A percentile compares a stretch with the other conserved stretches of the same genome.
Conservation (phyloP, 164 flowering plant genomes). For the Stephania yunnanensis region DNA sequence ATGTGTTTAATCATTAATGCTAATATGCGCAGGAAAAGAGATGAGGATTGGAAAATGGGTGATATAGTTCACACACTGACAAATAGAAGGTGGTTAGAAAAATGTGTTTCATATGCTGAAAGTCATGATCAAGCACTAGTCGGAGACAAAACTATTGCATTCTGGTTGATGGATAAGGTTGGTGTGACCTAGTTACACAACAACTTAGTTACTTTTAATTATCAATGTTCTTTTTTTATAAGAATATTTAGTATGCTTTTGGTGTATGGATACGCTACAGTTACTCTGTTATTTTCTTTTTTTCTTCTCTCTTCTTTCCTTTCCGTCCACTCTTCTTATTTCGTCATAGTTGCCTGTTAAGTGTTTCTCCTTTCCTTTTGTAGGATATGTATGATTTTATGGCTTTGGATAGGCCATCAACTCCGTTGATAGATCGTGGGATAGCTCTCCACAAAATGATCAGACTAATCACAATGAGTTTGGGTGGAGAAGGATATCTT, state of each 20-base stretch:
- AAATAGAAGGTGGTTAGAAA: constrained; percentile 94
- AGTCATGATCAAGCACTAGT: constrained; percentile 99
- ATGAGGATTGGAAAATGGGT: constrained; percentile 95
- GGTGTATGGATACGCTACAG: background rate
- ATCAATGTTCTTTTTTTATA: too few relatives aligned
- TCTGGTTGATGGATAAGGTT: constrained; percentile 99
- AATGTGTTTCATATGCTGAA: constrained; percentile 94
- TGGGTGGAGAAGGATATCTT: constrained; percentile 98
- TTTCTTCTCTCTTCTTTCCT: constrained; percentile 1
- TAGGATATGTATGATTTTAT: constrained; percentile 99
- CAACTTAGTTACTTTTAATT: background rate
- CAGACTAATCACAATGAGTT: constrained; percentile 92
- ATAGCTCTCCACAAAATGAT: constrained; percentile 99
- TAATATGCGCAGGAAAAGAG: constrained; percentile 55
- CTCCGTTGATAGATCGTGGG: constrained; percentile 88
- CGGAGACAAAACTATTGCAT: constrained; percentile 98
- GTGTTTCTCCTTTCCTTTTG: constrained; percentile 6
- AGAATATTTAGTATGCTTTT: background rate
- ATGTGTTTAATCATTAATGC: background rate
- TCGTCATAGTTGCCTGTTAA: background rate
- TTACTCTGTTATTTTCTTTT: background rate
- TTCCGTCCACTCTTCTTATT: background rate
- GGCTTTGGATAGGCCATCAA: constrained; percentile 88
- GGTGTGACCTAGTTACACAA: background rate
- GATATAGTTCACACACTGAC: constrained; percentile 84